phyloP scores from a whole-genome alignment of 176 grass and related monocot genomes.

The Zoysia japonica region DNA sequence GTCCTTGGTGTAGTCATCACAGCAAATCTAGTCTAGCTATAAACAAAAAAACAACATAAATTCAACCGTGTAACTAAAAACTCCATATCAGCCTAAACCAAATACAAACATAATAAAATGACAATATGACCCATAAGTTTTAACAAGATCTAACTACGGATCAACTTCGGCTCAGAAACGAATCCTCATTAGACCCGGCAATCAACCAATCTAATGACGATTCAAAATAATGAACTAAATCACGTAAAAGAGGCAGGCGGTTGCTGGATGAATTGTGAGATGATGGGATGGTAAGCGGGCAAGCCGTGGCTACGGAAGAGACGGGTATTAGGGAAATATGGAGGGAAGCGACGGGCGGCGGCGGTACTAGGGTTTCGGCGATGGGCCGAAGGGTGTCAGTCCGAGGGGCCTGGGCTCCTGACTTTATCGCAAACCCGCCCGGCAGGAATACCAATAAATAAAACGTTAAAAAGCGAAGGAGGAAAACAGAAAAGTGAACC shows the following conservation, averaged over 20 bases:
- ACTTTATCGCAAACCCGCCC: constrained; percentile 11
- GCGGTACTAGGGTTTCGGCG: constrained; percentile 43
- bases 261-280: background rate
- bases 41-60: background rate
- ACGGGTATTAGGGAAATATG: too few species aligned
- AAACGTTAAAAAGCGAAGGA: background rate
- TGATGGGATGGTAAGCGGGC: background rate
- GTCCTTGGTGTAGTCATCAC: constrained; percentile 23
- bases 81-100: background rate
- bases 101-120: background rate
- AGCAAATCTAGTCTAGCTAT: background rate
- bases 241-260: background rate
- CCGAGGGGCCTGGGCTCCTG: background rate
- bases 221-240: background rate
- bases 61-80: background rate
- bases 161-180: background rate
- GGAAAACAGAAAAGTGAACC: background rate
- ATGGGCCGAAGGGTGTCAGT: background rate
- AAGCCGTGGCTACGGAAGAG: too few species aligned
- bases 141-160: background rate
- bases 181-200: background rate
- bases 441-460: background rate
- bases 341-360: background rate
- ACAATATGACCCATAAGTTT: background rate
- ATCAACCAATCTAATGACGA: background rate